Evolutionary conservation across 768 basidiomycete species (phyloP), one percentile per base, ranked within the genome.

Genomic region (Leccinum longicurvipes): DNA sequence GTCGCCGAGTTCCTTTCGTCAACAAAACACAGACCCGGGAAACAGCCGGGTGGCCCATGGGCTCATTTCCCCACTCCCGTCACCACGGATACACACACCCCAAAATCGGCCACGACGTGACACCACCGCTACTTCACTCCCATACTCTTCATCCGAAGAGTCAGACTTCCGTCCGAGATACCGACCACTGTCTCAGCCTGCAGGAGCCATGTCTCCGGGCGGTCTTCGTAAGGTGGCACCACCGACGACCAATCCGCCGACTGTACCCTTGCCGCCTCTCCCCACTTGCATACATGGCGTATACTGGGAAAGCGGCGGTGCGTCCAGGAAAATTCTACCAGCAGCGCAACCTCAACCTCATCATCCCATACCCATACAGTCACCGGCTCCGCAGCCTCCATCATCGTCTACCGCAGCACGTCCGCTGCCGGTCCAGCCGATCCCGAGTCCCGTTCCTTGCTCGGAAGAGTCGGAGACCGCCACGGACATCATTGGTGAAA

Each of bases 211-310:
- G 3, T 57, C 66, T n/a, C 41, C 55, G 4, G 19, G 39, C 36
- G 9, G 36, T 36, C 28, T 9, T 24, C 59, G 48, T 24, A 55
- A 55, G 34, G 47, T 53, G 15, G 53, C 63, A 9, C 58, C 54
- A 12, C 60, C 67, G 21, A 53, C 1, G 19, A 39, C 53, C 24
- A 7, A 21, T 32, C 61, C 66, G 47, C 68, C 67, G 6, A 55
- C 51, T 12, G 21, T 48, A 7, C 63, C 67, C 17, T 51, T 69
- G 36, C 67, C 67, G 1, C 63, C 67, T 6, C 42, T 67, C 36
- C 67, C 67, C 3, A 47, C 60, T 39, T 29, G 28, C 41, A 58
- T 52, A 27, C 58, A 48, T 19, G 34, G 23, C 10, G 0, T 29
- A 21, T 23, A 44, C 2, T 48, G 41, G 10, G 28, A 56, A n/a